phyloP scores from a whole-genome alignment of 352 stramenopile species.

The Pythium guiyangense region DNA sequence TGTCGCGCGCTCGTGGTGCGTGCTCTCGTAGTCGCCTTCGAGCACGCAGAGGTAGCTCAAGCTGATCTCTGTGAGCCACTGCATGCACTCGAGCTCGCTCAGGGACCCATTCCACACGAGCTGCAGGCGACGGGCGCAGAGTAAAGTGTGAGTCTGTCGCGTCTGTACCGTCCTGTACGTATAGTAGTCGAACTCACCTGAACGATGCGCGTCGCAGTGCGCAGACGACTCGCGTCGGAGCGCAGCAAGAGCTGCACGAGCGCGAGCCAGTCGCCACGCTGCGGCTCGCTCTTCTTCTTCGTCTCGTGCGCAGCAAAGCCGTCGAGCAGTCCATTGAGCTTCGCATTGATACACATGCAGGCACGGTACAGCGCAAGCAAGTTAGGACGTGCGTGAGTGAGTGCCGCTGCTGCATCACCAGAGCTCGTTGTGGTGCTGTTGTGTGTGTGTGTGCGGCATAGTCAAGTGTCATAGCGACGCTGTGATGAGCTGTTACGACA shows the following conservation, averaged over 20 bases:
- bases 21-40: conserved; percentile 20
- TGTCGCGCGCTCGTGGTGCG: not conserved
- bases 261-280: conserved; percentile 54
- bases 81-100: conserved; percentile 69
- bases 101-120: conserved; percentile 41
- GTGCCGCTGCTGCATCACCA: not conserved
- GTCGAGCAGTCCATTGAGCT: conserved; percentile 64
- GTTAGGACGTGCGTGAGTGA: too few species aligned
- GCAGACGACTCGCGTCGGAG: conserved; percentile 42
- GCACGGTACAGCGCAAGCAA: not conserved
- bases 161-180: too few species aligned
- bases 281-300: conserved; percentile 39
- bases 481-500: too few species aligned
- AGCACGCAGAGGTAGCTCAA: conserved; percentile 52
- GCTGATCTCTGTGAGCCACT: conserved; percentile 74
- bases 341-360: not conserved
- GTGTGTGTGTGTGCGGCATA: conserved; percentile 31
- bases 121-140: conserved; percentile 1
- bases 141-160: too few species aligned
- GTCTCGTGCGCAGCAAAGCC: conserved; percentile 35
- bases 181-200: conserved; percentile 14
- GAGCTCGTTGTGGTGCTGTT: not conserved
- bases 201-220: conserved; percentile 50
- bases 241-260: conserved; percentile 60
- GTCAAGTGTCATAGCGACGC: not conserved